A percentile compares a stretch with the other conserved stretches of the same genome.
Conservation (phyloP, 2,329 filamentous ascomycete species). For the Dothistroma septosporum region DNA sequence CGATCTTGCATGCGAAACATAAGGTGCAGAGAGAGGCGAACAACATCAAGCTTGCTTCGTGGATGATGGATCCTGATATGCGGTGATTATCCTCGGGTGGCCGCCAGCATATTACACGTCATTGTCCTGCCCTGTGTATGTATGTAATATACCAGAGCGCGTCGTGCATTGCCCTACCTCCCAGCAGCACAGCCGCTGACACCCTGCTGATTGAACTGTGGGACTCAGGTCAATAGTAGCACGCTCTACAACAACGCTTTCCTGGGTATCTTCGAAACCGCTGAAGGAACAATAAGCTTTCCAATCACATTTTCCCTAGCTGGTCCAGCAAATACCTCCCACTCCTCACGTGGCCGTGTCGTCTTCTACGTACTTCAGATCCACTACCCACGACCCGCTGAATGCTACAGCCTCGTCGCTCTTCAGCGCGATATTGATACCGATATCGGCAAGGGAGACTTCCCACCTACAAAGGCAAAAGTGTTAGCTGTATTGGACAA, state of each 20-base stretch:
- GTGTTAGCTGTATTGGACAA: no score
- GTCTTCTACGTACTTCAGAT: constrained; percentile 25
- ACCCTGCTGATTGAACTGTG: background rate
- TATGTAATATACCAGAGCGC: background rate
- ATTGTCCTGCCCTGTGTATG: background rate
- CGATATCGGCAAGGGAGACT: constrained; percentile 80
- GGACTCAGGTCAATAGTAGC: no score
- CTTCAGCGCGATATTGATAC: constrained; percentile 78
- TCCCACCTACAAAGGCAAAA: constrained; percentile 53
- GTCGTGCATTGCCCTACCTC: background rate
- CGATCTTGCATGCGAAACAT: background rate
- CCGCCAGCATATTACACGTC: background rate
- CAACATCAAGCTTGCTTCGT: constrained; percentile 32
- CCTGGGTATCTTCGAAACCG: constrained; percentile 1
- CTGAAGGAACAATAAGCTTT: background rate
- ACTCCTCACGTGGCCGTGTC: background rate
- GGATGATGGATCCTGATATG: constrained; percentile 37
- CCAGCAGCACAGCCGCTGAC: background rate
- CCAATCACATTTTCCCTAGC: background rate
- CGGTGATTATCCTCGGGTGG: constrained; percentile 24
- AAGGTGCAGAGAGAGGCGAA: constrained; percentile 19
- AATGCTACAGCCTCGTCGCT: constrained; percentile 83
- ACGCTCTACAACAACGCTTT: background rate
- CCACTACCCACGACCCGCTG: constrained; percentile 78
- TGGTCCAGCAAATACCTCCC: background rate